These are phyloP conservation scores for Mycosphaerella arachidis DNA, from an alignment of 2,329 filamentous ascomycete species.

Conservation along the genomic window DNA sequence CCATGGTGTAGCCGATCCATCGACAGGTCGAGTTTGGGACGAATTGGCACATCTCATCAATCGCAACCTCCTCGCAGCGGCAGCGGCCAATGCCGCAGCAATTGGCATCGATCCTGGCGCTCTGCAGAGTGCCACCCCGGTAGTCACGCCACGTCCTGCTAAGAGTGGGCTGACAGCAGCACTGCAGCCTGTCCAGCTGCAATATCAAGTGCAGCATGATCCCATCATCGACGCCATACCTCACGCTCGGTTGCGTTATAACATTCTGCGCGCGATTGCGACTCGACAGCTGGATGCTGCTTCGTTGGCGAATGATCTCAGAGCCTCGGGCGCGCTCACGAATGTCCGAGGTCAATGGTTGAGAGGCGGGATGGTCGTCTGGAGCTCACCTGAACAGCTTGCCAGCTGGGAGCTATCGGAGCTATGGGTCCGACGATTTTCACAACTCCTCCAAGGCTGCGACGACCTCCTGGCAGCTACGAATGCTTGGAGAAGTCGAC, in stretches of 20 bases:
- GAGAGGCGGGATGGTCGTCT: conserved; percentile 34
- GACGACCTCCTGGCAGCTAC: conserved; percentile 36
- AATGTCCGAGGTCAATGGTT: conserved; percentile 21
- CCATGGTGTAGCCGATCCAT: conserved; percentile 9
- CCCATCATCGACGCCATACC: conserved; percentile 29
- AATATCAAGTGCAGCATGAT: conserved; percentile 29
- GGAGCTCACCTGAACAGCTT: conserved; percentile 39
- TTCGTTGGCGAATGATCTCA: conserved; percentile 21
- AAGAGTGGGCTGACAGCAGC: conserved; percentile 16
- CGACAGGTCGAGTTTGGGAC: conserved; percentile 20
- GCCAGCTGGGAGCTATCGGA: conserved; percentile 43
- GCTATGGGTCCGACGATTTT: conserved; percentile 38
- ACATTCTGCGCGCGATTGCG: conserved; percentile 26
- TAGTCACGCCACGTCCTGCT: conserved; percentile 15
- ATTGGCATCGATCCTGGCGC: conserved; percentile 20
- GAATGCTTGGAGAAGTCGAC: conserved; percentile 38
- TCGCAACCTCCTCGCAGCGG: conserved; percentile 28
- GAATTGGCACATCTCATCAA: conserved; percentile 31
- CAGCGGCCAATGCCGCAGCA: conserved; percentile 22
- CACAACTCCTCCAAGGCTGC: conserved; percentile 40
- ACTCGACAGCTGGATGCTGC: conserved; percentile 23
- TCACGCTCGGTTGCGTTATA: conserved; percentile 26
- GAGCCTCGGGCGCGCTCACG: conserved; percentile 26
- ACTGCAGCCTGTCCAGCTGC: conserved; percentile 24
- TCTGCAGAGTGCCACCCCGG: conserved; percentile 16